Percentiles rank a stretch among this genome's conserved stretches.
These are phyloP conservation scores for Dioscorea zingiberensis DNA, from an alignment of 106 monocot genomes.

Conservation along the genomic window DNA sequence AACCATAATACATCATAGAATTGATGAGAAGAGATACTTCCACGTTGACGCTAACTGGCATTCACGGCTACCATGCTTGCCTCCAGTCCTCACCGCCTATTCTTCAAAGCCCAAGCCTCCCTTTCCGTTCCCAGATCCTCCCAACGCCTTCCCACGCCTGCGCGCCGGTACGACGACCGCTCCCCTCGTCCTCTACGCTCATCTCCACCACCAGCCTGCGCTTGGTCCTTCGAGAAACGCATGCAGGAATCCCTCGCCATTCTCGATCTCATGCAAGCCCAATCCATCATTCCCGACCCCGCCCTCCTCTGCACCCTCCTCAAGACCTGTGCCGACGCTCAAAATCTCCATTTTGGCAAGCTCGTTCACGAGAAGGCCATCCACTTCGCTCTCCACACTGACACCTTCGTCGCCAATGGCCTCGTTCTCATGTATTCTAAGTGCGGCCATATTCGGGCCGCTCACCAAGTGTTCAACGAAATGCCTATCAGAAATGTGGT, in stretches of 20 bases:
- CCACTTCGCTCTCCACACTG: conserved; percentile 15
- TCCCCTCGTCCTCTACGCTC: neutral
- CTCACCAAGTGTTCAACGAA: conserved; percentile 30
- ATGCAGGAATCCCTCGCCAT: conserved; percentile 39
- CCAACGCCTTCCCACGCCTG: neutral
- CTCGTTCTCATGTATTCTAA: conserved; percentile 19
- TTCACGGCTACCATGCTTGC: conserved; percentile 19
- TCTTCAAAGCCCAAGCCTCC: no score
- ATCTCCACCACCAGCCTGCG: neutral
- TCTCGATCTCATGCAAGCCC: conserved; percentile 39
- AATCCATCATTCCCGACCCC: conserved; percentile 34
- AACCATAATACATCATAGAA: neutral
- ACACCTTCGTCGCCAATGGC: conserved; percentile 26
- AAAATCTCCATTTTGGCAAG: conserved; percentile 30
- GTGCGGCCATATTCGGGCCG: conserved; percentile 13
- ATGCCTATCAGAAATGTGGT: conserved; percentile 20
- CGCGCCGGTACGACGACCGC: no score
- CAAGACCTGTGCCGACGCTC: conserved; percentile 36
- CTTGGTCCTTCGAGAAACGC: conserved; percentile 30
- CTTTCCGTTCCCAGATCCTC: no score
- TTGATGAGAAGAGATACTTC: neutral
- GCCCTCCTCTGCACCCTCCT: conserved; percentile 34
- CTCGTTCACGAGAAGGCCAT: conserved; percentile 16
- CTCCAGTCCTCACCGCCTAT: neutral
- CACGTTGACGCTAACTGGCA: no score